Evolutionary conservation across 306 rosid species (phyloP).

Genomic region (Prunus padus): DNA sequence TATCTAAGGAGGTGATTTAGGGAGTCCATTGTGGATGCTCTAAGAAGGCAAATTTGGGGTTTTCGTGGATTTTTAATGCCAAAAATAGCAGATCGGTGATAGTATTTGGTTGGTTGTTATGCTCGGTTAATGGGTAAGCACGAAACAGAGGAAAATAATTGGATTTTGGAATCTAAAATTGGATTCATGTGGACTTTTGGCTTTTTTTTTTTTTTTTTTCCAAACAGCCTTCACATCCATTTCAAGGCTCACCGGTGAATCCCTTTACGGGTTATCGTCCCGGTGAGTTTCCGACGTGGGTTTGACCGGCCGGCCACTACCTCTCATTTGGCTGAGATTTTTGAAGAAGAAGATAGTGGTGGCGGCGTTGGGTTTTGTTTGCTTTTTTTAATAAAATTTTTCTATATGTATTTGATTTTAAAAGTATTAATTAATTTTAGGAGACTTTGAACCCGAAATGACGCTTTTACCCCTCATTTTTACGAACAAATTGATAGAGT

Average conservation of each 20-base stretch:
- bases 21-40: too few species aligned
- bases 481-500: too few species aligned
- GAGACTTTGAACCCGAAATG: too few species aligned
- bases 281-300: slow-evolving; percentile 21
- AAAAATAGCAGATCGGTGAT: slow-evolving; percentile 51
- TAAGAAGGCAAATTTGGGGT: slow-evolving; percentile 21
- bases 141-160: not conserved
- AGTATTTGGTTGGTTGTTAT: slow-evolving; percentile 27
- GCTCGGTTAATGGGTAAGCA: slow-evolving; percentile 5
- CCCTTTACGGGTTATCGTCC: slow-evolving; percentile 40
- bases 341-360: slow-evolving; percentile 22
- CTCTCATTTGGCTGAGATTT: slow-evolving; percentile 30
- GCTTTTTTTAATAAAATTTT: too few species aligned
- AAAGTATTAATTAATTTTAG: too few species aligned
- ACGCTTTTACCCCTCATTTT: too few species aligned
- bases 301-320: slow-evolving; percentile 20
- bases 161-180: not conserved
- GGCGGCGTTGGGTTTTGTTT: too few species aligned
- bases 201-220: slow-evolving; percentile 12
- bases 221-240: slow-evolving; percentile 45
- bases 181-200: slow-evolving; percentile 15
- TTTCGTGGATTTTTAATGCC: slow-evolving; percentile 12
- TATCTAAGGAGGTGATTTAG: too few species aligned
- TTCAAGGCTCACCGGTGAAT: slow-evolving; percentile 10
- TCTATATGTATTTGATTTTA: too few species aligned